Base-by-base conservation (phyloP, 768 basidiomycete species). In the Tulasnella sp. region DNA sequence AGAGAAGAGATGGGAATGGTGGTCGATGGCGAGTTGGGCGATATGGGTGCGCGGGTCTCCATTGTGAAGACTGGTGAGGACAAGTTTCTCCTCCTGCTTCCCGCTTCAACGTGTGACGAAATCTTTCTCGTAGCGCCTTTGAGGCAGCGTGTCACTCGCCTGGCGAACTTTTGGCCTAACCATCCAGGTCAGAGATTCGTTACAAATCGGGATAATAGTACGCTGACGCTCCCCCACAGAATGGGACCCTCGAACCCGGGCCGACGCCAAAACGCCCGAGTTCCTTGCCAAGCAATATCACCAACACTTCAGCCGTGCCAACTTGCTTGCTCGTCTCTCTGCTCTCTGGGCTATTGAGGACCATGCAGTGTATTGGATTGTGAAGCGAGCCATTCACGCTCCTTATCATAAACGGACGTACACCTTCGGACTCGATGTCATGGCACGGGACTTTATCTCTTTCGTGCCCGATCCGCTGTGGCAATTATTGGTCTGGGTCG, bases 261-360 rank as follows among this genome's bases (percentile, higher is more conserved):
- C 61, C 61, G 61, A 67, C 32, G 61, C 61, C 32, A 26, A 67
- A 5, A 67, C 61, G 13, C 61, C 61, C 26, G 61, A 67, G 10
- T 67, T 67, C 29, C 61, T 67, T 4, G 16, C 26, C 61, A 35
- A 35, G 18, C 61, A 29, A 16, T 67, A 67, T 67, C 32, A 67
- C 15, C 61, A 67, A 5, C 13, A 67, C 32, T 67, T 67, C 11
- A 67, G 61, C 32, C 77, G 71, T 32, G 77, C 77, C 44, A 61
- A 57, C n/a, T 29, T 74, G 13, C 79, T 79, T 40, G 79, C 79
- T 48, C 44, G 79, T n/a, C 26, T 79, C n/a, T 79, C 79, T 13
- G 29, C 76, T 13, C 70, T 79, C 13, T 79, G 79, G 79, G 79
- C 79, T n/a, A 55, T 79, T 32, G 78, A 79, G 44, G 78, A 79